Percentiles rank a stretch among this genome's conserved stretches.
These are phyloP conservation scores for Peziza echinospora DNA, from an alignment of 495 filamentous ascomycete genomes.

Conservation along the genomic window DNA sequence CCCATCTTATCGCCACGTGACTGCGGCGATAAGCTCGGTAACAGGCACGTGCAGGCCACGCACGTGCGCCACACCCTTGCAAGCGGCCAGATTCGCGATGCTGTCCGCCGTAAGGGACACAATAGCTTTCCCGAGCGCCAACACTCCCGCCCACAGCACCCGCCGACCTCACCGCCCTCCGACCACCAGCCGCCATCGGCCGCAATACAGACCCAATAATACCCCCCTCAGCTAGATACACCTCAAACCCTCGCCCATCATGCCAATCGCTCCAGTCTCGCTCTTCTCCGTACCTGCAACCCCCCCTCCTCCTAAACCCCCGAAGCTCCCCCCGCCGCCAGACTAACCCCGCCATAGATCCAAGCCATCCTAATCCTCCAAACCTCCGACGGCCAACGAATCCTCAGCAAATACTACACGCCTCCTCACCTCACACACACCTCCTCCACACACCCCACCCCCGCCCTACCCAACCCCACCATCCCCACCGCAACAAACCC, in stretches of 20 bases:
- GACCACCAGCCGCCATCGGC: not conserved
- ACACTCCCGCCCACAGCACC: not conserved
- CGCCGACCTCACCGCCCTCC: not conserved
- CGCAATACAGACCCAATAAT: not conserved
- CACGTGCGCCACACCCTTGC: too few species aligned
- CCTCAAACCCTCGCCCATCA: slow-evolving; percentile 2
- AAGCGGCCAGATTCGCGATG: too few species aligned
- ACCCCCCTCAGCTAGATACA: not conserved
- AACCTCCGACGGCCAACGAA: slow-evolving; percentile 65
- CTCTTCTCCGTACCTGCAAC: slow-evolving; percentile 39
- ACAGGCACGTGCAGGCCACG: too few species aligned
- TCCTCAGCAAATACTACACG: slow-evolving; percentile 90
- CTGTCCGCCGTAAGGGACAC: too few species aligned
- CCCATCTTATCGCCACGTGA: too few species aligned
- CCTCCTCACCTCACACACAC: slow-evolving; percentile 48
- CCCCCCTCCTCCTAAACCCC: not conserved
- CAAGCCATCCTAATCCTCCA: slow-evolving; percentile 77
- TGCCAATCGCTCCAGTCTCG: slow-evolving; percentile 43
- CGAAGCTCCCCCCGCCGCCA: slow-evolving; percentile 23
- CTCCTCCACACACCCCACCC: slow-evolving; percentile 7
- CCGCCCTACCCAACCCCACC: slow-evolving; percentile 13
- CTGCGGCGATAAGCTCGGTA: too few species aligned
- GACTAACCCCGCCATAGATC: too few species aligned
- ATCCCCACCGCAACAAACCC: slow-evolving; percentile 32
- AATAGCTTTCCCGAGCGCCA: too few species aligned